These are phyloP conservation scores for Aspergillus haitiensis DNA, from an alignment of 495 filamentous ascomycete genomes.

Conservation along the genomic window DNA sequence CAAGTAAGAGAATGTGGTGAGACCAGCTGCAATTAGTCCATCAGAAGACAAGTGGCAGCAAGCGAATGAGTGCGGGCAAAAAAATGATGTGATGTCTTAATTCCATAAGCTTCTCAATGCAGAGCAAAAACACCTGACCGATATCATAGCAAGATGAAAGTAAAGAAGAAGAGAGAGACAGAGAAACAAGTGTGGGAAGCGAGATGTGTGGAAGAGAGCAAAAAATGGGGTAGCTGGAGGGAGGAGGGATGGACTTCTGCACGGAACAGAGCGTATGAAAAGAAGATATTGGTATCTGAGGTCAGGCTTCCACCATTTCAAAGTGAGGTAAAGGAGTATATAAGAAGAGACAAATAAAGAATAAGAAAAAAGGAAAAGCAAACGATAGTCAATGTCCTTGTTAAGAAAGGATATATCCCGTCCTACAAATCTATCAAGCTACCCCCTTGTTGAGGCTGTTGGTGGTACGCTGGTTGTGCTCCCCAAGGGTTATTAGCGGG, in stretches of 20 bases:
- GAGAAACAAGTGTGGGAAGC: background rate
- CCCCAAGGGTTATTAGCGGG: slow-evolving; percentile 73
- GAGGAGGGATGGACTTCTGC: background rate
- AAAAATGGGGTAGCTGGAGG: background rate
- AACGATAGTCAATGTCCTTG: slow-evolving; percentile 14
- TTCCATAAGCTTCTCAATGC: slow-evolving; percentile 14
- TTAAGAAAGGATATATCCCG: slow-evolving; percentile 10
- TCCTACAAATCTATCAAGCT: slow-evolving; percentile 89
- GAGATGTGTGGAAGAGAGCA: background rate
- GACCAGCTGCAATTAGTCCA: background rate
- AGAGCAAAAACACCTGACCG: slow-evolving; percentile 10
- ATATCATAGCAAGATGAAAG: slow-evolving; percentile 18
- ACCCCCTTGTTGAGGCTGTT: slow-evolving; percentile 63
- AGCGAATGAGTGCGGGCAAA: background rate
- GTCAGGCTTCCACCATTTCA: slow-evolving; percentile 9
- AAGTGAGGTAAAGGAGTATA: background rate
- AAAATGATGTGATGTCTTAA: background rate
- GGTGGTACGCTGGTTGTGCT: slow-evolving; percentile 40
- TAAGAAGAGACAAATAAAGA: slow-evolving; percentile 14
- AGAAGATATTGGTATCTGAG: slow-evolving; percentile 18
- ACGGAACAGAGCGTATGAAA: slow-evolving; percentile 2
- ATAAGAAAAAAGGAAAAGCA: background rate
- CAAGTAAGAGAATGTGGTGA: background rate
- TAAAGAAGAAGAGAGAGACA: slow-evolving; percentile 6
- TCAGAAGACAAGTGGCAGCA: background rate